A percentile compares a stretch with the other conserved stretches of the same genome.
phyloP scores from a whole-genome alignment of 352 stramenopile genomes.

The Phytophthora tentaculata region DNA sequence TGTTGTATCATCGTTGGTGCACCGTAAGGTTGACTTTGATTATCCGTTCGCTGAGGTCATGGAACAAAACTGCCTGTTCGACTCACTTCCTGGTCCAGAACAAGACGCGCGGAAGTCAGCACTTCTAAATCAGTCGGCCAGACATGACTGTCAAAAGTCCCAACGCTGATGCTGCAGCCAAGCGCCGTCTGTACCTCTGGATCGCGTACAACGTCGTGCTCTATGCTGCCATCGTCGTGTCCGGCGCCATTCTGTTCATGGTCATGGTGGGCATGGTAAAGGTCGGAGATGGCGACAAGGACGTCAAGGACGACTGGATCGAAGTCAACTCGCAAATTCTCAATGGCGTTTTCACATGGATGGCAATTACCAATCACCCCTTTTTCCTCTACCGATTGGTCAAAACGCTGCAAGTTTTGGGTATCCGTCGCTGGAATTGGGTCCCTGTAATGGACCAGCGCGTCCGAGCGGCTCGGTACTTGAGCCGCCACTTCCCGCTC shows the following conservation, averaged over 20 bases:
- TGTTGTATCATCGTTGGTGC: constrained; percentile 1
- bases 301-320: constrained; percentile 47
- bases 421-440: constrained; percentile 29
- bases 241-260: constrained; percentile 44
- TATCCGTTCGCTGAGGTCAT: not conserved
- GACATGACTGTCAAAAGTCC: constrained; percentile 4
- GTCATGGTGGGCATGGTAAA: constrained; percentile 44
- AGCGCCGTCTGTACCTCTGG: constrained; percentile 33
- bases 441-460: not conserved
- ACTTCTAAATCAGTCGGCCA: constrained; percentile 8
- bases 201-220: constrained; percentile 41
- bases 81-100: constrained; percentile 8
- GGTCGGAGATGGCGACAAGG: constrained; percentile 24
- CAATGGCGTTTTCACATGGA: constrained; percentile 49
- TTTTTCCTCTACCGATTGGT: constrained; percentile 42
- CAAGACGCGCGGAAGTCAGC: constrained; percentile 1
- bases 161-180: not conserved
- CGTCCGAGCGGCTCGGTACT: constrained; percentile 20
- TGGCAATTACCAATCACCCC: constrained; percentile 45
- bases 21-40: not conserved
- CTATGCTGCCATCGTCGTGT: constrained; percentile 36
- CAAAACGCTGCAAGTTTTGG: constrained; percentile 27
- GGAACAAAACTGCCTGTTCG: too few relatives aligned
- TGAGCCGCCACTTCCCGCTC: constrained; percentile 37
- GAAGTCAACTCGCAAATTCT: constrained; percentile 56